phyloP scores from a whole-genome alignment of 441 rosid genomes.

The Populus hybrid region DNA sequence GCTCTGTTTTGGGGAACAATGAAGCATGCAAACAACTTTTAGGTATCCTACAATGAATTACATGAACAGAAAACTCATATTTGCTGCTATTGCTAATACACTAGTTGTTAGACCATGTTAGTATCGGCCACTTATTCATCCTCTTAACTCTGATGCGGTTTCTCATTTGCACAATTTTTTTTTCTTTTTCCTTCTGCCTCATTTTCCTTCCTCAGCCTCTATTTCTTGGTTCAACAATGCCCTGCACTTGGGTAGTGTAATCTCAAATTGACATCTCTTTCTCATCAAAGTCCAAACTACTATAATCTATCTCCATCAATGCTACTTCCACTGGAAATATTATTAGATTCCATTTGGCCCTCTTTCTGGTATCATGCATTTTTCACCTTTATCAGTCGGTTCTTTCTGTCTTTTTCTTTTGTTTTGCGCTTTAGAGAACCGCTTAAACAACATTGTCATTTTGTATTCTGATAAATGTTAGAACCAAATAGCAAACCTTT shows the following conservation, averaged over 20 bases:
- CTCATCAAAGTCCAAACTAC: background rate
- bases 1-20: conserved; percentile 42
- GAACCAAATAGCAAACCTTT: no score
- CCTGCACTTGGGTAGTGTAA: no score
- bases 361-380: background rate
- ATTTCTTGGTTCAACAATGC: no score
- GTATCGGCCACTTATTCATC: background rate
- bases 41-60: conserved; percentile 40
- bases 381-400: background rate
- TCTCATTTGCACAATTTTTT: background rate
- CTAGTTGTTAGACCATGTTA: background rate
- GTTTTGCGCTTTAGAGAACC: no score
- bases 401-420: background rate
- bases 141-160: background rate
- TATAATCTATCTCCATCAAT: background rate
- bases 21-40: conserved; percentile 55
- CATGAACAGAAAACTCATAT: background rate
- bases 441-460: no score
- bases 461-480: no score
- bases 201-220: no score
- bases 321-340: background rate
- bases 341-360: background rate
- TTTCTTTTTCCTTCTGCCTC: background rate
- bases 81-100: conserved; percentile 2
- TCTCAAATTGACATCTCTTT: background rate